Evolutionary conservation across 257 asterid species (phyloP), one percentile per base, ranked within the genome.

Genomic region (Salvia rosmarinus): DNA sequence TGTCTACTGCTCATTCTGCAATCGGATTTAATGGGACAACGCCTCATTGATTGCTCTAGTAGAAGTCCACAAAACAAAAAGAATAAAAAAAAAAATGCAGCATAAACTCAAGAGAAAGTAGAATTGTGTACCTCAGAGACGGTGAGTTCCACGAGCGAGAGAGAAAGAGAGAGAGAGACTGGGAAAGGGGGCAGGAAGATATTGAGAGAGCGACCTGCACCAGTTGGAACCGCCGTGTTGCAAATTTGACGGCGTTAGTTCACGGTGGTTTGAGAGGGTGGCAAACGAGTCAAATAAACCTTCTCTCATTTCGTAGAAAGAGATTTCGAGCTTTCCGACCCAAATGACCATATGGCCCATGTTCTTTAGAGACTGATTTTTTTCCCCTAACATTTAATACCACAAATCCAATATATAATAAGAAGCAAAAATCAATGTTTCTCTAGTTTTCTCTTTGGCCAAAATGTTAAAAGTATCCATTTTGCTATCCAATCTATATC

Each of bases 211-310:
- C 9, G 32, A 47, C 75, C 70, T 59, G 70, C 79, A 75, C 79
- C 74, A 75, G 70, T 75, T 47, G 28, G 68, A 47, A 47, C 74
- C 74, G 68, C 72, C 67, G 54, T 56, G 42, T 65, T 44, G 68
- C 17, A 39, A 54, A 63, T 39, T 13, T 25, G 21, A 65, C 78
- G 68, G 16, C 73, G 78, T 73, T 65, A 64, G 17, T 52, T 64
- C 64, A 73, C 78, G 78, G 60, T 44, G 42, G 72, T 73, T 67
- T 28, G 51, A 54, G 64, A 28, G 72, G 59, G 40, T 6, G 47
- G 76, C 46, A 63, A 40, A 50, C 67, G 30, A 54, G 78, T 64
- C 77, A 63, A 73, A 73, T 20, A 37, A 52, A 28, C 52, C 78
- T 59, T 66, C 46, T 55, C 34, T 55, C 6, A n/a, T n/a, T 52